Conservation (phyloP, 73 alveolate species). For the Stentor coeruleus region DNA sequence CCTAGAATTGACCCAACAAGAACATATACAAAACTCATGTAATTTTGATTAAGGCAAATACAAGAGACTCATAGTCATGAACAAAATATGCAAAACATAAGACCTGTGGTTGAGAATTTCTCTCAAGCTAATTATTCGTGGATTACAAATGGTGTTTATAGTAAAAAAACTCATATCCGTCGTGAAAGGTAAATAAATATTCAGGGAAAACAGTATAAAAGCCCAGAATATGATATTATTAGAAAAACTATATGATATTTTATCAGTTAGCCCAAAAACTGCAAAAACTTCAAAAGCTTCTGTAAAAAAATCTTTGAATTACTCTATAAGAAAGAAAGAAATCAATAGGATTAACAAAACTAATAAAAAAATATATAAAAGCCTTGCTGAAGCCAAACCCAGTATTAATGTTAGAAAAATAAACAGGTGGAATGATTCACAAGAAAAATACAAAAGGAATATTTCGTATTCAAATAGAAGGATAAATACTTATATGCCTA, state of each 20-base stretch:
- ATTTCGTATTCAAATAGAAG: background rate
- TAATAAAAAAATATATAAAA: no score
- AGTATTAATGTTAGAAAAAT: no score
- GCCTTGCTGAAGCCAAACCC: background rate
- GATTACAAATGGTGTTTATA: background rate
- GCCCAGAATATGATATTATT: background rate
- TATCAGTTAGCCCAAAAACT: constrained; percentile 6
- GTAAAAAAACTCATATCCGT: background rate
- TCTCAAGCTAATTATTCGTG: background rate
- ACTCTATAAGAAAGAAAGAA: background rate
- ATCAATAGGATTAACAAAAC: background rate
- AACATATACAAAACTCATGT: background rate
- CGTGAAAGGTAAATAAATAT: background rate
- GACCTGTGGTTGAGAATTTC: background rate
- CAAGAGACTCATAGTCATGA: background rate
- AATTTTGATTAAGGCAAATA: background rate
- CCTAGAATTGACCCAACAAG: background rate
- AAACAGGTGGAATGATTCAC: background rate
- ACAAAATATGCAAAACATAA: background rate
- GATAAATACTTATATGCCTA: background rate
- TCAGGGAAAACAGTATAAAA: background rate
- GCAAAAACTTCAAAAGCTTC: background rate
- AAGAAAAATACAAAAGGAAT: background rate
- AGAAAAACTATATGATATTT: background rate
- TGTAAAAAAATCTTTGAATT: background rate